phyloP scores from a whole-genome alignment of 352 stramenopile genomes.

The Pythium vanterpoolii region DNA sequence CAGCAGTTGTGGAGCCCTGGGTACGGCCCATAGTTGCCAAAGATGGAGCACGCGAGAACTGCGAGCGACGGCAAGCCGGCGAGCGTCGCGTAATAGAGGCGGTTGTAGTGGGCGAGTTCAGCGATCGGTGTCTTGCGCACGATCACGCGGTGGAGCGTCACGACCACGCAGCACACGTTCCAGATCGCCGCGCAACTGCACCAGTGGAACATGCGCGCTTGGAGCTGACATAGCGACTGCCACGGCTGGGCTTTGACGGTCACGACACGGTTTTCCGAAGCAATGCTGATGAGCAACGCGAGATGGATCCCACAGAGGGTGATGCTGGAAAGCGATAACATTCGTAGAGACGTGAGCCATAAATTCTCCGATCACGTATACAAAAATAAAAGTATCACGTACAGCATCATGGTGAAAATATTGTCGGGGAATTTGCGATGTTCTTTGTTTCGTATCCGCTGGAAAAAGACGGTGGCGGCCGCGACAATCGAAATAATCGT shows the following conservation, averaged over 20 bases:
- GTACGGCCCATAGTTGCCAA: conserved; percentile 29
- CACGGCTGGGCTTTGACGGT: conserved; percentile 18
- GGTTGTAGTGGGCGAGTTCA: conserved; percentile 18
- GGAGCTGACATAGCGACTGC: conserved; percentile 24
- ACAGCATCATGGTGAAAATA: conserved; percentile 31
- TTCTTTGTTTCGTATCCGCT: conserved; percentile 27
- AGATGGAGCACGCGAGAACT: conserved; percentile 25
- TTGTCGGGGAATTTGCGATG: conserved; percentile 35
- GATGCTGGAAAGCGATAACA: conserved; percentile 6
- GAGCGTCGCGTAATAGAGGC: conserved; percentile 23
- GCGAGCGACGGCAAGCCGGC: conserved; percentile 19
- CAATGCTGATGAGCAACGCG: conserved; percentile 32
- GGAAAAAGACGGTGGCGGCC: conserved; percentile 24
- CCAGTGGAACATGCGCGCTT: conserved; percentile 32
- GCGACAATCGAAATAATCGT: conserved; percentile 28
- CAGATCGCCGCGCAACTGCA: conserved; percentile 32
- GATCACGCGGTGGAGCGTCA: conserved; percentile 23
- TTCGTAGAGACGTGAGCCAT: neutral
- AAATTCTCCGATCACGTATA: too few relatives aligned
- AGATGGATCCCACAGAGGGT: conserved; percentile 28
- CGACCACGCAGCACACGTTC: conserved; percentile 27
- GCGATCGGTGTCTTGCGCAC: conserved; percentile 26
- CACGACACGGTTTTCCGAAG: conserved; percentile 28
- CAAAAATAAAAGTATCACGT: too few relatives aligned
- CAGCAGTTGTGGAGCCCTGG: conserved; percentile 34